Percentiles rank a stretch among this genome's conserved stretches.
These are phyloP conservation scores for Lactarius evosmus DNA, from an alignment of 768 basidiomycete species.

Conservation along the genomic window DNA sequence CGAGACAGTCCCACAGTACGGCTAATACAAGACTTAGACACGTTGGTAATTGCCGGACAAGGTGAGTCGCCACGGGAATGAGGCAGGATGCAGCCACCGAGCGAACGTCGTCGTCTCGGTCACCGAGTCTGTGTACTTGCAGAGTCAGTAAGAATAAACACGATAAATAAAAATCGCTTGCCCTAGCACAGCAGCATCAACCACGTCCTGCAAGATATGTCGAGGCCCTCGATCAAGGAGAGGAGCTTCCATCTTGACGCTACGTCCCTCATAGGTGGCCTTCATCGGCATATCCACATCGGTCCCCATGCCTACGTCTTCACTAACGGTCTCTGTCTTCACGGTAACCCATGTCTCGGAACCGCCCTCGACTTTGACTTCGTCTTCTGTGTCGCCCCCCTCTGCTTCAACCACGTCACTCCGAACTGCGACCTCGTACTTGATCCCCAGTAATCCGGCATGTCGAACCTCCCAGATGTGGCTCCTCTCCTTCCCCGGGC, in stretches of 20 bases:
- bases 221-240: conserved; percentile 38
- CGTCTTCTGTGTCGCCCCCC: conserved; percentile 19
- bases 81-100: conserved; percentile 92
- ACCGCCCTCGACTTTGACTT: conserved; percentile 6
- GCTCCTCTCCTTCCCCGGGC: conserved; percentile 36
- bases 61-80: conserved; percentile 76
- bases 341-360: not conserved
- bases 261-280: conserved; percentile 7
- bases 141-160: conserved; percentile 11
- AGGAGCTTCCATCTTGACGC: conserved; percentile 35
- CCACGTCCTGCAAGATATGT: conserved; percentile 71
- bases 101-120: conserved; percentile 93
- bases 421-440: conserved; percentile 96
- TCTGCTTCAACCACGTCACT: conserved; percentile 67
- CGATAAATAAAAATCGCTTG: conserved; percentile 37
- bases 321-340: not conserved
- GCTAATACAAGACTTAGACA: conserved; percentile 70
- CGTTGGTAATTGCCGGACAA: conserved; percentile 72
- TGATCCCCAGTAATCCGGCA: conserved; percentile 94
- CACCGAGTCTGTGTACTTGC: conserved; percentile 60
- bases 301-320: not conserved
- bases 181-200: conserved; percentile 91
- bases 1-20: conserved; percentile 87
- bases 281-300: conserved; percentile 23
- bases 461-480: conserved; percentile 98